phyloP scores from a whole-genome alignment of 495 filamentous ascomycete genomes.

The Xylaria acuta region DNA sequence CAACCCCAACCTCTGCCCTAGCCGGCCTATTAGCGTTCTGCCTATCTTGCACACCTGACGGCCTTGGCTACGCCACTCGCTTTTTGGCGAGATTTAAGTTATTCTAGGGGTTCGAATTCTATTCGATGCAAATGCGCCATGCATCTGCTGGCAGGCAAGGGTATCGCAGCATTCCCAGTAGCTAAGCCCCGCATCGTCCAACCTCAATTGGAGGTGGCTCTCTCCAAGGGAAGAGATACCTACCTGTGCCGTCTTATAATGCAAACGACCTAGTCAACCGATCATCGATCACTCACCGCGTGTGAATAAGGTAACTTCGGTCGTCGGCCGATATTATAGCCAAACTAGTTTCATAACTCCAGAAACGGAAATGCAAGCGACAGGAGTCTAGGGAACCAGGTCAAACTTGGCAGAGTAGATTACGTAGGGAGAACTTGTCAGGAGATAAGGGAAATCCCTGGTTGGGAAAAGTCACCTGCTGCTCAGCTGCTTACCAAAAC shows the following conservation, averaged over 20 bases:
- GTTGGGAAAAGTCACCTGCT: neutral
- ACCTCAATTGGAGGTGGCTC: neutral
- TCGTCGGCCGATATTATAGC: neutral
- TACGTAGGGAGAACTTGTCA: neutral
- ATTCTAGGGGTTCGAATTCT: slow-evolving; percentile 2
- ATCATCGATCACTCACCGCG: neutral
- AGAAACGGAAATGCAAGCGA: neutral
- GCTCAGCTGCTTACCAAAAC: neutral
- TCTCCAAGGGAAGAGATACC: neutral
- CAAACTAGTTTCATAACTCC: neutral
- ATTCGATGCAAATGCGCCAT: too few relatives aligned
- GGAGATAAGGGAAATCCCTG: neutral
- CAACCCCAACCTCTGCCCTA: slow-evolving; percentile 8
- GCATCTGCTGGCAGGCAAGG: too few relatives aligned
- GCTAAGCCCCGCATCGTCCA: neutral
- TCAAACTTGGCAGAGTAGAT: neutral
- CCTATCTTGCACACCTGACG: slow-evolving; percentile 3
- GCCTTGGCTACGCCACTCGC: slow-evolving; percentile 9
- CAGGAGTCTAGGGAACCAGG: neutral
- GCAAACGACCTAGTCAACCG: neutral
- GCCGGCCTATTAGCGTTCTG: slow-evolving; percentile 3
- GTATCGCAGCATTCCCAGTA: neutral
- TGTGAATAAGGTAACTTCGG: neutral
- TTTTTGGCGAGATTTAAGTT: neutral
- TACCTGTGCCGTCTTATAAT: neutral